A percentile compares a stretch with the other conserved stretches of the same genome.
These are phyloP conservation scores for Fusarium liriodendri DNA, from an alignment of 2,329 filamentous ascomycete genomes.

Conservation along the genomic window DNA sequence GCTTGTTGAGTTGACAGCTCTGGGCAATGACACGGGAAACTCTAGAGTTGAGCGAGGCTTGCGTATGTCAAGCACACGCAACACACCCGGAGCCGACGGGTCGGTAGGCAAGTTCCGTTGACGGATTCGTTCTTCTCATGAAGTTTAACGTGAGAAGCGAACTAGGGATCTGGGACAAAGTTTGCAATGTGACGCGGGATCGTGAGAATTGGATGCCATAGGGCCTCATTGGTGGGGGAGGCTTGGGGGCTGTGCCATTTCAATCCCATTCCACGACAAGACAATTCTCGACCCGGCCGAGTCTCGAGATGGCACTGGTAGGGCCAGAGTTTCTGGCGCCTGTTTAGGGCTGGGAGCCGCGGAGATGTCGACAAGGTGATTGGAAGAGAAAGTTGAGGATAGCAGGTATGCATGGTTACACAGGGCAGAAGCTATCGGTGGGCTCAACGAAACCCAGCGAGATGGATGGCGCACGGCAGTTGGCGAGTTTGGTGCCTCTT, in stretches of 20 bases:
- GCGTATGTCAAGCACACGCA: not conserved
- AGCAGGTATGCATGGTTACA: constrained; percentile 4
- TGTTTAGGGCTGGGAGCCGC: constrained; percentile 9
- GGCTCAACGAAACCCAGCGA: not conserved
- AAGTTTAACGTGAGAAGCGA: not conserved
- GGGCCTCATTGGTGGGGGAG: not conserved
- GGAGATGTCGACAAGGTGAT: not conserved
- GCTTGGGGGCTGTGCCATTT: not conserved
- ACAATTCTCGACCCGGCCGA: constrained; percentile 23
- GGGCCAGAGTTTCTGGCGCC: not conserved
- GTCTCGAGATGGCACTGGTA: not conserved
- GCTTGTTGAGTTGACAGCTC: constrained; percentile 5
- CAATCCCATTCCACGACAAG: constrained; percentile 9
- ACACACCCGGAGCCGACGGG: not conserved
- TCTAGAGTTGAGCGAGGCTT: not conserved
- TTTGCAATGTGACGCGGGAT: not conserved
- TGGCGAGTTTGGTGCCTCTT: constrained; percentile 21
- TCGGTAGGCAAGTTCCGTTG: constrained; percentile 1
- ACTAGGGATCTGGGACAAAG: not conserved
- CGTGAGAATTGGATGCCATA: not conserved
- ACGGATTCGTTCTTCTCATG: not conserved
- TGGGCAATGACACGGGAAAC: not conserved
- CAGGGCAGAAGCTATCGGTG: not conserved
- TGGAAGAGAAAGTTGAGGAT: not conserved
- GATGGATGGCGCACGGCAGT: constrained; percentile 24